phyloP scores from a whole-genome alignment of 164 flowering plant genomes.

The Chimonanthus salicifolius region DNA sequence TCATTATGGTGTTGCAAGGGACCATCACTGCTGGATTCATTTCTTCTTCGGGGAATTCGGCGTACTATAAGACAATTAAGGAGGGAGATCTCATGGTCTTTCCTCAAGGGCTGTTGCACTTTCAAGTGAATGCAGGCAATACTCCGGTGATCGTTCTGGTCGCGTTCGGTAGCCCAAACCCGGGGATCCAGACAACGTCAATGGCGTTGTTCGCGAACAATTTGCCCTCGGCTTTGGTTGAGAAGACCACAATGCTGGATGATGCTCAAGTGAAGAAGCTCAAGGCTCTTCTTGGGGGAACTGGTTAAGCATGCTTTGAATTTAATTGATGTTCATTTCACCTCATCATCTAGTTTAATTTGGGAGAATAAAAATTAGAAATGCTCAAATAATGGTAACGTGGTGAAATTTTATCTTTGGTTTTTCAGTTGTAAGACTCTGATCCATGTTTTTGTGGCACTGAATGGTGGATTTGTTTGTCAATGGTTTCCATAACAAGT shows the following conservation, averaged over 20 bases:
- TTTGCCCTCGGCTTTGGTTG: conserved; percentile 46
- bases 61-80: conserved; percentile 38
- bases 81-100: conserved; percentile 30
- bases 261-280: conserved; percentile 52
- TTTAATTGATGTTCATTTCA: too few relatives aligned
- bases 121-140: conserved; percentile 44
- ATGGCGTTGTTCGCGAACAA: conserved; percentile 45
- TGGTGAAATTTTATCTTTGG: too few relatives aligned
- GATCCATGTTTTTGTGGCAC: too few relatives aligned
- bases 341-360: too few relatives aligned
- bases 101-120: conserved; percentile 39
- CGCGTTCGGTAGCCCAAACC: conserved; percentile 46
- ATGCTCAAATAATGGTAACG: too few relatives aligned
- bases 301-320: conserved; percentile 17
- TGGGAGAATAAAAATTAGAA: too few relatives aligned
- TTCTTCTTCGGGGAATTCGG: conserved; percentile 25
- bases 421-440: too few relatives aligned
- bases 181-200: conserved; percentile 54
- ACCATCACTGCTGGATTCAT: conserved; percentile 47
- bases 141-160: conserved; percentile 33
- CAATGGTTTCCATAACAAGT: too few relatives aligned
- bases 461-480: too few relatives aligned
- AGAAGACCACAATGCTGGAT: conserved; percentile 48
- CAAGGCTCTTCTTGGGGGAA: conserved; percentile 63
- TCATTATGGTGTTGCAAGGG: conserved; percentile 37